Evolutionary conservation across 768 basidiomycete genomes (phyloP), one percentile per base, ranked within the genome.

Genomic region (Pulveroboletus sp.): DNA sequence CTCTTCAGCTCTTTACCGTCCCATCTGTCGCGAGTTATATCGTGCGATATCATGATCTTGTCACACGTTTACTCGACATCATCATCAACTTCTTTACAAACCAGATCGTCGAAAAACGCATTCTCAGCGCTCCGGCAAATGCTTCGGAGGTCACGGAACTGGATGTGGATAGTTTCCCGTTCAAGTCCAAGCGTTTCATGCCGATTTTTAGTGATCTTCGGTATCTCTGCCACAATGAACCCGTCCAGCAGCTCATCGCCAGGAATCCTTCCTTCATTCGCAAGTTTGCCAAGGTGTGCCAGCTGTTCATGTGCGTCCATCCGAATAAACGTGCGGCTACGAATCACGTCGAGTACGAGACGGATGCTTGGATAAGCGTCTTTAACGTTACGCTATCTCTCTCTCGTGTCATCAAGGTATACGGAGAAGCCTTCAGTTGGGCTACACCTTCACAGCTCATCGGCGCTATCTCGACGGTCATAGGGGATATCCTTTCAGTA

Each of bases 101-200:
- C 59, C 91, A 95, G 54, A 88, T 93, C 43, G 69, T 71, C 6
- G 82, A 85, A 49, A 86, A 85, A 66, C 79, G 80, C 39, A 85
- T 93, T 54, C 62, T 78, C 30, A 65, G 57, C 43, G 69, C 50
- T 21, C 46, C 60, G 0, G 43, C 2, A 28, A 44, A 62, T 7
- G 40, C 62, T 0, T 35, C 68, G 17, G 59, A 63, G 17, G 38
- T 47, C n/a, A 39, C 60, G 62, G 59, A 63, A 42, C 58, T 96
- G 46, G 89, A 94, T 52, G 85, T 91, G 36, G 94, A 96, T 42
- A 81, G 83, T 35, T 81, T 83, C 50, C 86, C 89, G 0, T 96
- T 96, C 81, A 87, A 89, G 68, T 91, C 89, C 15, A 97, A 97
- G 66, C 86, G 94, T 8, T 96, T 95, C 71, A 89, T 93, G 85